These are phyloP conservation scores for Blastocystis sp. DNA, from an alignment of 352 stramenopile species.

Conservation along the genomic window DNA sequence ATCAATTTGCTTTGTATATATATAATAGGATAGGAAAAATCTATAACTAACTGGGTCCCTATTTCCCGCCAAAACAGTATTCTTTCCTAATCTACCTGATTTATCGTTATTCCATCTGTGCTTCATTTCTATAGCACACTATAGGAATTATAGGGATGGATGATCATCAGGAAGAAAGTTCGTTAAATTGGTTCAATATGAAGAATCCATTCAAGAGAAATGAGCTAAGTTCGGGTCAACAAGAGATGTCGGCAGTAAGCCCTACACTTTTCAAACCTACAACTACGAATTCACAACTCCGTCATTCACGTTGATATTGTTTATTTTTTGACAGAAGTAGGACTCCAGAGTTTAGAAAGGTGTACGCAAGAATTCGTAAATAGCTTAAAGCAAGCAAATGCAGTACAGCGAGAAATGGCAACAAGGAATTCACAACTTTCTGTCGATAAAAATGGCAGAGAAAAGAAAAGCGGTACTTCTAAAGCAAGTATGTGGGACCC, in stretches of 20 bases:
- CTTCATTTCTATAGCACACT: background rate
- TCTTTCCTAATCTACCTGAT: background rate
- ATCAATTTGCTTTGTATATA: no score
- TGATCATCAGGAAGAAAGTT: background rate
- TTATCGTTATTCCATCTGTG: background rate
- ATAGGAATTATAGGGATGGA: background rate
- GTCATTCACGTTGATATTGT: background rate
- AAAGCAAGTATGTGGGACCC: background rate
- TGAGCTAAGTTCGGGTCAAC: background rate
- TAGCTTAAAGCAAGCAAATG: background rate
- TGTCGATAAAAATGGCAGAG: background rate
- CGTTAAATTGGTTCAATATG: background rate
- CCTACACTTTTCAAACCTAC: slow-evolving; percentile 14
- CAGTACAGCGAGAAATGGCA: background rate
- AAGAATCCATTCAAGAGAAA: background rate
- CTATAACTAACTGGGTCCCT: background rate
- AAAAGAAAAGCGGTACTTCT: background rate
- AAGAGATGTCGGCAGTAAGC: background rate
- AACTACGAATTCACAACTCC: background rate
- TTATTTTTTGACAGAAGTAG: background rate
- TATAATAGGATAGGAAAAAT: background rate
- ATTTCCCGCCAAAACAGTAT: background rate
- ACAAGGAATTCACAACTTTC: background rate
- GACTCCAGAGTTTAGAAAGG: background rate
- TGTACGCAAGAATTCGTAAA: background rate